Base-by-base conservation (phyloP, 345 rosid genomes). In the Alliaria petiolata region DNA sequence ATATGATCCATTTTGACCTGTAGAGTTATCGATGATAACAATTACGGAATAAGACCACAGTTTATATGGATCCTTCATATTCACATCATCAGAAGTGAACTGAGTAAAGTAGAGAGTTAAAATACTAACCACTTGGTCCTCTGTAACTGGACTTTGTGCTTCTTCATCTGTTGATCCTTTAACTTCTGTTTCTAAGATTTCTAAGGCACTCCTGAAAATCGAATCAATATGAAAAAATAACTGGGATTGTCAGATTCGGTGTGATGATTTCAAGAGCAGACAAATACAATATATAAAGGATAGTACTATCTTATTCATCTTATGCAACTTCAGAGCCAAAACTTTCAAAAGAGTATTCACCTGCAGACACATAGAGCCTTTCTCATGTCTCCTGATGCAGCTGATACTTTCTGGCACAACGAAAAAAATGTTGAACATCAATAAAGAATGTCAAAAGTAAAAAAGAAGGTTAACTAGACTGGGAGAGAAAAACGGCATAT, bases 341-440 rank as follows among this genome's bases (percentile, higher is more conserved):
- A 6, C 2, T 11, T 9, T 62, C 26, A 7, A 14, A 40, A 26
- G 31, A 65, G 39, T 16, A 72, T 69, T 69, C 35, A 90, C 97
- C 97, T 87, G 85, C 96, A 91, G 62, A 93, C 82, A 78, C 83
- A 81, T 6, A 93, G 86, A 65, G 98, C 98, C 81, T 87, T 91
- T 53, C 97, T 79, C 96, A 93, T 91, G 79, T 93, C 98, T 68
- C 98, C 98, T 69, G 93, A 89, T 79, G 90, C 90, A 59, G 98
- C 90, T 25, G 96, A 90, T 67, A 93, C 92, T 91, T 85, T 93
- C 98, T 91, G 89, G 36, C 26, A 76, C 14, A 64, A 30, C 20
- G 33, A 33, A 62, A 72, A 55, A 22, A 31, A 67, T n/a, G 58
- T 77, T 30, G 54, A 65, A 70, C 46, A 16, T 46, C 19, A 35